phyloP scores from a whole-genome alignment of 176 grass and related monocot species.

The Cenchrus americanus region DNA sequence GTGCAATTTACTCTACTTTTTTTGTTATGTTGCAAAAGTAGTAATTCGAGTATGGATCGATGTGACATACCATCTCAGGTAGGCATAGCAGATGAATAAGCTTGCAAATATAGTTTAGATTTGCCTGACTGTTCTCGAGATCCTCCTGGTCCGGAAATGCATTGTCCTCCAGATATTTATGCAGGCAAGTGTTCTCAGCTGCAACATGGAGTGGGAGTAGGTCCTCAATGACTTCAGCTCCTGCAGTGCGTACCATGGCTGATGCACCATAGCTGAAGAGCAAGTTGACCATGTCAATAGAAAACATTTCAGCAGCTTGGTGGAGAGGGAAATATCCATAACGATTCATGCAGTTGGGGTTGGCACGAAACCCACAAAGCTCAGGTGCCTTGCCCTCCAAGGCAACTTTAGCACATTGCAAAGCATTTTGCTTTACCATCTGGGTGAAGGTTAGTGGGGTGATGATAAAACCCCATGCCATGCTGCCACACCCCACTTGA shows the following conservation, averaged over 20 bases:
- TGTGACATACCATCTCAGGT: neutral
- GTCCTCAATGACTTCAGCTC: slow-evolving; percentile 9
- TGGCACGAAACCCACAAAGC: slow-evolving; percentile 6
- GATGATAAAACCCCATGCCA: slow-evolving; percentile 9
- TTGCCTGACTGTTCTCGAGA: neutral
- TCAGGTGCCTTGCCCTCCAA: slow-evolving; percentile 31
- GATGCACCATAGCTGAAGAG: neutral
- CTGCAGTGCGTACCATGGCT: slow-evolving; percentile 23
- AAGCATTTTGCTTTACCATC: slow-evolving; percentile 7
- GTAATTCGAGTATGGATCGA: neutral
- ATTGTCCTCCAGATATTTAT: slow-evolving; percentile 47
- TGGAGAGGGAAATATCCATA: slow-evolving; percentile 36
- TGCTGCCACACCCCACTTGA: no score
- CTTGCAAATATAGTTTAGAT: neutral
- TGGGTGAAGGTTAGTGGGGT: slow-evolving; percentile 29
- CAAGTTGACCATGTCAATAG: slow-evolving; percentile 37
- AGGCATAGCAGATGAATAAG: neutral
- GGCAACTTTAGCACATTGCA: slow-evolving; percentile 35
- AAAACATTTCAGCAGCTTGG: slow-evolving; percentile 36
- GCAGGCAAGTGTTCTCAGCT: slow-evolving; percentile 40
- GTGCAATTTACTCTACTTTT: neutral
- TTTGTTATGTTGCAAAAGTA: neutral
- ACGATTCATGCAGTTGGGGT: slow-evolving; percentile 35
- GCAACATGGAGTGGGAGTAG: slow-evolving; percentile 48
- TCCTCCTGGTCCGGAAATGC: slow-evolving; percentile 13